phyloP scores from a whole-genome alignment of 306 rosid species.

The Gastrolobium bilobum region DNA sequence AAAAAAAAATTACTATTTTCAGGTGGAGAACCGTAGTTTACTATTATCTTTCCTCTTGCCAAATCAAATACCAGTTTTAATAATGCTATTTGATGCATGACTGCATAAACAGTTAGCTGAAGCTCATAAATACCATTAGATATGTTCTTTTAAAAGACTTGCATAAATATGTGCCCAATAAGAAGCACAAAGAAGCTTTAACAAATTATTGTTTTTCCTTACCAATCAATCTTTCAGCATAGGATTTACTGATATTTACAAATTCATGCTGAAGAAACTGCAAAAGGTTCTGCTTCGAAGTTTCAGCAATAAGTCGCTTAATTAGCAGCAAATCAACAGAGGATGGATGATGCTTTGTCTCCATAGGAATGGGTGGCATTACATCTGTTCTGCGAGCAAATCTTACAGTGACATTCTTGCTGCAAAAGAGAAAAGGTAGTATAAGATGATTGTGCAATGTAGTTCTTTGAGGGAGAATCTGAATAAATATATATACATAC shows the following conservation, averaged over 20 bases:
- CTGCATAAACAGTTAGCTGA: constrained; percentile 19
- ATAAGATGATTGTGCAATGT: constrained; percentile 41
- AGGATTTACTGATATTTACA: constrained; percentile 84
- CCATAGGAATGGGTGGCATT: constrained; percentile 94
- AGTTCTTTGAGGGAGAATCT: constrained; percentile 10
- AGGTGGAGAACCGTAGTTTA: constrained; percentile 30
- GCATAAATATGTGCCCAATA: not conserved
- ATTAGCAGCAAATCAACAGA: constrained; percentile 90
- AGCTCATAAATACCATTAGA: not conserved
- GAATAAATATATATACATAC: constrained; percentile 65
- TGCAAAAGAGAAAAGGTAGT: constrained; percentile 54
- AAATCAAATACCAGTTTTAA: constrained; percentile 12
- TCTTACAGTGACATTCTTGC: constrained; percentile 86
- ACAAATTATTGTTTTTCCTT: constrained; percentile 39
- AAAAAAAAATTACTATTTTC: not conserved
- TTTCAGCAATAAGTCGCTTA: constrained; percentile 88
- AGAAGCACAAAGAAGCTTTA: constrained; percentile 29
- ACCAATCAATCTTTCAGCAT: constrained; percentile 94
- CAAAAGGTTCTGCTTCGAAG: constrained; percentile 81
- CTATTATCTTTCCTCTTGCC: constrained; percentile 14
- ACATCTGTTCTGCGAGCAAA: constrained; percentile 97
- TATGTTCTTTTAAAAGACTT: constrained; percentile 4
- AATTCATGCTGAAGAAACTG: constrained; percentile 98
- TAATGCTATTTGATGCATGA: constrained; percentile 13
- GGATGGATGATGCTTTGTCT: constrained; percentile 97